A percentile compares a stretch with the other conserved stretches of the same genome.
Evolutionary conservation across 2,329 filamentous ascomycete species (phyloP).

Genomic region (Macrophomina phaseolina): DNA sequence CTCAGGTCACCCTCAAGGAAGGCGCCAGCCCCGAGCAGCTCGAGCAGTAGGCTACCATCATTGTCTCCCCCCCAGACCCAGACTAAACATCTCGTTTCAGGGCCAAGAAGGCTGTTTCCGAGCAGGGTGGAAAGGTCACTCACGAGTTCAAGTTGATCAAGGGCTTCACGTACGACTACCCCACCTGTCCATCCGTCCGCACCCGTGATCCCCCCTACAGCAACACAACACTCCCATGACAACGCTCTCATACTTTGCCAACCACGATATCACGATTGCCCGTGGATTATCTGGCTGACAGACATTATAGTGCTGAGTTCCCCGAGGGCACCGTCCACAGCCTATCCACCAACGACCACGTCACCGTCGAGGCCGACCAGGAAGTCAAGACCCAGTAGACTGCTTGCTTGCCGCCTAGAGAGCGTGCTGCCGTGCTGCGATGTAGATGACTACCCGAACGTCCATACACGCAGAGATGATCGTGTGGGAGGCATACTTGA

Average conservation of each 20-base stretch:
- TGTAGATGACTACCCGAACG: conserved; percentile 17
- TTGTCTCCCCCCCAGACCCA: background rate
- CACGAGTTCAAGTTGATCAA: conserved; percentile 87
- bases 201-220: background rate
- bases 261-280: background rate
- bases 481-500: conserved; percentile 26
- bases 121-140: conserved; percentile 82
- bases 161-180: conserved; percentile 79
- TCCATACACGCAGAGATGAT: conserved; percentile 18
- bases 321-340: conserved; percentile 69
- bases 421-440: conserved; percentile 1
- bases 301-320: conserved; percentile 69
- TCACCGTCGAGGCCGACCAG: conserved; percentile 79
- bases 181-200: background rate
- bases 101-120: conserved; percentile 74
- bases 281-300: conserved; percentile 19
- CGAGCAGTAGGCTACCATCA: conserved; percentile 60
- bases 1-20: conserved; percentile 79
- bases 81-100: conserved; percentile 49
- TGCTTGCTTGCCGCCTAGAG: background rate
- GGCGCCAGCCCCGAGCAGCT: conserved; percentile 71
- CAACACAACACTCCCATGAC: background rate
- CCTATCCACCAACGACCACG: conserved; percentile 71
- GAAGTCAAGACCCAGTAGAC: conserved; percentile 74
- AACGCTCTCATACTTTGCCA: background rate